Conservation (phyloP, 345 rosid genomes). For the Camelina sativa region DNA sequence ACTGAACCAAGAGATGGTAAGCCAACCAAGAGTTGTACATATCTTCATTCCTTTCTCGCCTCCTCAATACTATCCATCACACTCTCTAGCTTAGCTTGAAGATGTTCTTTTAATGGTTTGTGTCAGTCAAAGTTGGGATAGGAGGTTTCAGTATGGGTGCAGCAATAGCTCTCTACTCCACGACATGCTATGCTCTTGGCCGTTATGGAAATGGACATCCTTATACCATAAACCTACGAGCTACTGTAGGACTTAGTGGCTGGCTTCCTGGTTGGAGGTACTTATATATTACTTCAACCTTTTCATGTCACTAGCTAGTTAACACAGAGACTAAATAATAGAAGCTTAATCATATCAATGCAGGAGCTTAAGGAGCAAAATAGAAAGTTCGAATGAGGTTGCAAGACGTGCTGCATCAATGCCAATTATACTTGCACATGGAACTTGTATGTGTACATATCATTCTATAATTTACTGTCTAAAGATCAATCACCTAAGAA, state of each 20-base stretch:
- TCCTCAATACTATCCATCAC: neutral
- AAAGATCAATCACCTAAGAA: conserved; percentile 7
- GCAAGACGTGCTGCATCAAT: conserved; percentile 63
- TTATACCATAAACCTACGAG: conserved; percentile 56
- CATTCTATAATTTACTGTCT: conserved; percentile 3
- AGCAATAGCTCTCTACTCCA: conserved; percentile 70
- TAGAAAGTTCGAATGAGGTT: conserved; percentile 59
- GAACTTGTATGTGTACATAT: conserved; percentile 48
- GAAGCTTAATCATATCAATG: conserved; percentile 19
- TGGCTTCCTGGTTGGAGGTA: conserved; percentile 81
- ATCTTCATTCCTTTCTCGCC: conserved; percentile 8
- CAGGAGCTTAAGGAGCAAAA: conserved; percentile 62
- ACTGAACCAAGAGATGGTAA: conserved; percentile 72
- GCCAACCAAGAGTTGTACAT: conserved; percentile 31
- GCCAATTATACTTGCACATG: conserved; percentile 66
- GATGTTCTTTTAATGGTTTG: conserved; percentile 27
- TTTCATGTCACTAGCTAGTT: conserved; percentile 26
- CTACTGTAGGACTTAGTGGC: conserved; percentile 68
- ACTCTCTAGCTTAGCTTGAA: conserved; percentile 31
- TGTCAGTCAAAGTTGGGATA: conserved; percentile 60
- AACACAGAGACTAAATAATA: neutral
- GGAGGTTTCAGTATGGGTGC: conserved; percentile 94
- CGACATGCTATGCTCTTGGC: conserved; percentile 60
- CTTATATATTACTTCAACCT: neutral
- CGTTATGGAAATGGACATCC: conserved; percentile 56